A percentile compares a stretch with the other conserved stretches of the same genome.
phyloP scores from a whole-genome alignment of 2,329 filamentous ascomycete species.

The Ascosphaera pollenicola region DNA sequence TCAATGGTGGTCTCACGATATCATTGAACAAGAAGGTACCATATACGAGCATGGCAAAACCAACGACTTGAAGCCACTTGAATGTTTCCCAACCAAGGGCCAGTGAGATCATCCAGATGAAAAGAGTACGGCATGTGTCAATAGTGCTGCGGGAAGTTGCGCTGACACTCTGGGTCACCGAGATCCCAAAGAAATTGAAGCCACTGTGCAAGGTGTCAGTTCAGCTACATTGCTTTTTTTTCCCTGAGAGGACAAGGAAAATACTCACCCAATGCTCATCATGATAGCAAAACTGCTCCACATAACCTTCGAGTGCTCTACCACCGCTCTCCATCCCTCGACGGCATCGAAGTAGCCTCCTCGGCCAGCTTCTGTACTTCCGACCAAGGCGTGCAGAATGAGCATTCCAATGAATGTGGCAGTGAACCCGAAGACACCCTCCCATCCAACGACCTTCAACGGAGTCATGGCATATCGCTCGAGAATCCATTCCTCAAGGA shows the following conservation, averaged over 20 bases:
- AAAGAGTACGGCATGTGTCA: conserved; percentile 89
- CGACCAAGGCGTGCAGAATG: conserved; percentile 55
- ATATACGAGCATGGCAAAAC: conserved; percentile 79
- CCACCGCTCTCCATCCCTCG: conserved; percentile 68
- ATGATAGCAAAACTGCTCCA: conserved; percentile 76
- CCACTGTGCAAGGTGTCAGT: conserved; percentile 32
- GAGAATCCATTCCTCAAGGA: conserved; percentile 84
- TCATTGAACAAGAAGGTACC: conserved; percentile 96
- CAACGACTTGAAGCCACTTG: conserved; percentile 85
- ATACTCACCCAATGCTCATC: conserved; percentile 77
- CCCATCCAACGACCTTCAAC: conserved; percentile 84
- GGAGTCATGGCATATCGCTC: conserved; percentile 61
- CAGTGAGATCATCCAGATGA: conserved; percentile 93
- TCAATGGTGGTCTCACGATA: conserved; percentile 62
- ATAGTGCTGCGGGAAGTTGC: conserved; percentile 91
- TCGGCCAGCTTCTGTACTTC: conserved; percentile 47
- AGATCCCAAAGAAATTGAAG: conserved; percentile 97
- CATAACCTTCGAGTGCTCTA: conserved; percentile 45
- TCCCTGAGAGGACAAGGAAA: not conserved
- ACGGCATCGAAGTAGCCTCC: conserved; percentile 78
- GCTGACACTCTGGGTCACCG: conserved; percentile 70
- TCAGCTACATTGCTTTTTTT: not conserved
- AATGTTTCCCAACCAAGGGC: conserved; percentile 91
- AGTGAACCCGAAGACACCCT: conserved; percentile 73
- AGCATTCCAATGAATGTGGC: conserved; percentile 63